These are phyloP conservation scores for Colletotrichum lindemuthianum DNA, from an alignment of 2,329 filamentous ascomycete genomes.

Conservation along the genomic window DNA sequence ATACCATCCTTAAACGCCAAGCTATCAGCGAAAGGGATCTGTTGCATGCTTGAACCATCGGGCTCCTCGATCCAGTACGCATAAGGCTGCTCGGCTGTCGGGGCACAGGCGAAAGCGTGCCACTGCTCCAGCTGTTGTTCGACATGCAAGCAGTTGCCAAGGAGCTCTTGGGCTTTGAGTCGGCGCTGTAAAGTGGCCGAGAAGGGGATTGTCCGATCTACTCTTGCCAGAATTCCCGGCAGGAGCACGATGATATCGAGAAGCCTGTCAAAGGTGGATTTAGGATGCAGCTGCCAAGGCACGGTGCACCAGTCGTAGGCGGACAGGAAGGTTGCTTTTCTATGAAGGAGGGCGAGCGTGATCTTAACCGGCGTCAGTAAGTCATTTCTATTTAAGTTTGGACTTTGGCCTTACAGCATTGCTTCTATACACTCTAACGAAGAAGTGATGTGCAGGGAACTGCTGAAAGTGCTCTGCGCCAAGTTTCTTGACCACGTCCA, in stretches of 20 bases:
- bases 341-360: constrained; percentile 59
- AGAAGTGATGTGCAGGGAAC: constrained; percentile 68
- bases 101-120: constrained; percentile 47
- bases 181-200: constrained; percentile 54
- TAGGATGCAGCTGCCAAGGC: constrained; percentile 63
- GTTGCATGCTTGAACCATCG: constrained; percentile 40
- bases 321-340: constrained; percentile 61
- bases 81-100: constrained; percentile 42
- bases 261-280: constrained; percentile 61
- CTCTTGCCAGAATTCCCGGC: constrained; percentile 57
- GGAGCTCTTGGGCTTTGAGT: constrained; percentile 57
- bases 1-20: constrained; percentile 57
- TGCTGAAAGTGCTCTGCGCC: constrained; percentile 58
- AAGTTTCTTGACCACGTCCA: constrained; percentile 49
- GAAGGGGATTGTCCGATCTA: constrained; percentile 53
- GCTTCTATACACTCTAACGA: constrained; percentile 64
- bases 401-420: constrained; percentile 55
- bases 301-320: constrained; percentile 60
- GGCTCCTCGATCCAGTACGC: constrained; percentile 54
- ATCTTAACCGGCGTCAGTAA: constrained; percentile 46
- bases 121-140: constrained; percentile 61
- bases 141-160: constrained; percentile 58
- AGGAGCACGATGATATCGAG: constrained; percentile 61
- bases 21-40: constrained; percentile 56
- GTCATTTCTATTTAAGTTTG: background rate